Evolutionary conservation across 768 basidiomycete genomes (phyloP).

Genomic region (Phanerodontia chrysosporium): DNA sequence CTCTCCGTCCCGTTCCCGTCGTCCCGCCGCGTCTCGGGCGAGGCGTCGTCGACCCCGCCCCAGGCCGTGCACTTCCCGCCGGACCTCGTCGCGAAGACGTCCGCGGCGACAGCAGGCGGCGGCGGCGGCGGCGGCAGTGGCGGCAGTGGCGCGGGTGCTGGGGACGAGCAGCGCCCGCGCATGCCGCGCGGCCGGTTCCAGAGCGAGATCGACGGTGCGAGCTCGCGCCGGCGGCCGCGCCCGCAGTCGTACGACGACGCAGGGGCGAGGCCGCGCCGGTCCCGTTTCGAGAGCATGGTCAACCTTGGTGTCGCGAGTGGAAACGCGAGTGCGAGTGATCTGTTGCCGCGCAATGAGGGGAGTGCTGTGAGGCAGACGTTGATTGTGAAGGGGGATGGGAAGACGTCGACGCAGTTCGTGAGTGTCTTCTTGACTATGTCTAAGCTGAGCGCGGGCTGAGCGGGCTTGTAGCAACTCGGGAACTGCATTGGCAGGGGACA

Average conservation of each 20-base stretch:
- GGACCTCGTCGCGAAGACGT: conserved; percentile 17
- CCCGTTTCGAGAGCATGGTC: conserved; percentile 72
- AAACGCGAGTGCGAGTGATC: conserved; percentile 61
- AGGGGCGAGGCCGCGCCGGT: conserved; percentile 47
- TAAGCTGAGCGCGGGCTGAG: conserved; percentile 3
- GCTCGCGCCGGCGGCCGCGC: conserved; percentile 45
- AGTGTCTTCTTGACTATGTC: conserved; percentile 31
- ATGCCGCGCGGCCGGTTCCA: conserved; percentile 63
- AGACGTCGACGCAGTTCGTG: conserved; percentile 76
- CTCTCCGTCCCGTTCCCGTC: conserved; percentile 63
- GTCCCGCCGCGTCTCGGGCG: conserved; percentile 41
- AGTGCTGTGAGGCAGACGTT: conserved; percentile 63
- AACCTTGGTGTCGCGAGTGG: conserved; percentile 50
- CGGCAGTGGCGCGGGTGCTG: too few relatives aligned
- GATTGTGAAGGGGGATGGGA: conserved; percentile 77
- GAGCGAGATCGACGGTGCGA: conserved; percentile 64
- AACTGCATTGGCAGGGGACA: conserved; percentile 97
- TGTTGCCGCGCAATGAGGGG: conserved; percentile 61
- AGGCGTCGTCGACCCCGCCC: conserved; percentile 39
- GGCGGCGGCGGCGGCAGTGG: too few relatives aligned
- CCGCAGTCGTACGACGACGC: conserved; percentile 70
- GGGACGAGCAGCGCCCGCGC: conserved; percentile 32
- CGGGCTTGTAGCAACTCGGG: conserved; percentile 76
- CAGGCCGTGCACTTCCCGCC: conserved; percentile 21
- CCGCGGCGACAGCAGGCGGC: too few relatives aligned